Percentiles rank a stretch among this genome's conserved stretches.
phyloP scores from a whole-genome alignment of 2,329 filamentous ascomycete species.

The Teratosphaeria gauchensis region DNA sequence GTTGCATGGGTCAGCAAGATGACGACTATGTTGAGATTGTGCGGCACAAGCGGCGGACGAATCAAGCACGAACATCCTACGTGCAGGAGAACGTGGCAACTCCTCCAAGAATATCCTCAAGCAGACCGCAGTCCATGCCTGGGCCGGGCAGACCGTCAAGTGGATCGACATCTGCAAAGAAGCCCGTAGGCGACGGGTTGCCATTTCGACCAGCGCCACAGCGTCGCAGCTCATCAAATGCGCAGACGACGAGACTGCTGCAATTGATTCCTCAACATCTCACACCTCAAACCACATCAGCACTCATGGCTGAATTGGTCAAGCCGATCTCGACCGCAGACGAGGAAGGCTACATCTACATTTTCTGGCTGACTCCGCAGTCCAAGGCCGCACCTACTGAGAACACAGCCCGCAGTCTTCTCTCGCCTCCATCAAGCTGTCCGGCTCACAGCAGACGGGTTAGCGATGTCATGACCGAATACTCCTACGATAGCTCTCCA shows the following conservation, averaged over 20 bases:
- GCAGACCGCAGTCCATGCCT: not conserved
- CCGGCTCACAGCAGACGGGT: slow-evolving; percentile 13
- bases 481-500: slow-evolving; percentile 14
- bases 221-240: slow-evolving; percentile 13
- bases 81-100: not conserved
- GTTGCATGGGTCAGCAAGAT: slow-evolving; percentile 32
- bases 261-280: slow-evolving; percentile 61
- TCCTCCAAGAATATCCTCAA: not conserved
- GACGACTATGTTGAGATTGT: slow-evolving; percentile 37
- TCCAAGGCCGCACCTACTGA: slow-evolving; percentile 45
- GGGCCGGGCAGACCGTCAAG: too few relatives aligned
- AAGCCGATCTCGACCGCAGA: slow-evolving; percentile 65
- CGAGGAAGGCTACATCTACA: slow-evolving; percentile 91
- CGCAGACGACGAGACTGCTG: slow-evolving; percentile 36
- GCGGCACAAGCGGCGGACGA: slow-evolving; percentile 29
- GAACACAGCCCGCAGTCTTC: slow-evolving; percentile 24
- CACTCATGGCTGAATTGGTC: slow-evolving; percentile 64
- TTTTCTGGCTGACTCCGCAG: slow-evolving; percentile 83
- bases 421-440: slow-evolving; percentile 16
- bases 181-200: too few relatives aligned
- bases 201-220: slow-evolving; percentile 6
- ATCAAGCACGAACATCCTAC: slow-evolving; percentile 1
- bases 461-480: slow-evolving; percentile 27
- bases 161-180: too few relatives aligned
- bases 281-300: slow-evolving; percentile 57